Percentiles rank a stretch among this genome's conserved stretches.
phyloP scores from a whole-genome alignment of 345 rosid species.

The Sisymbrium irio region DNA sequence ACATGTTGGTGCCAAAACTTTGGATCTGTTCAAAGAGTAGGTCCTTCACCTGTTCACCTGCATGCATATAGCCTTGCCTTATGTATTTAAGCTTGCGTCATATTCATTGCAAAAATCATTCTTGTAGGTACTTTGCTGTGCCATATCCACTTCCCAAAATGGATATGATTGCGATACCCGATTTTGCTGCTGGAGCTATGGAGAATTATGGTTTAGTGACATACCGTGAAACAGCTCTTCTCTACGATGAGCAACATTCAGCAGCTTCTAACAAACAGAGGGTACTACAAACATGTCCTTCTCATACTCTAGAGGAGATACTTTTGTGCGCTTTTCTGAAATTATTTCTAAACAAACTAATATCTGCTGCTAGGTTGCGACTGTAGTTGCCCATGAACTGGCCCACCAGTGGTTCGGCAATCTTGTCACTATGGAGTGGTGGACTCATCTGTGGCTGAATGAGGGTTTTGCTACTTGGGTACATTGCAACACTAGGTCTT shows the following conservation, averaged over 20 bases:
- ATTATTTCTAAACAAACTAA: conserved; percentile 6
- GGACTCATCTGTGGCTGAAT: conserved; percentile 98
- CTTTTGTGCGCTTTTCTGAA: background rate
- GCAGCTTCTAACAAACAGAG: conserved; percentile 97
- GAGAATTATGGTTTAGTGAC: conserved; percentile 98
- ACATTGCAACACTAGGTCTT: conserved; percentile 30
- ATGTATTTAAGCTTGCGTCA: background rate
- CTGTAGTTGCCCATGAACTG: conserved; percentile 95
- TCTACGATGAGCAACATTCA: conserved; percentile 88
- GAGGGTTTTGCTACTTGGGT: conserved; percentile 99
- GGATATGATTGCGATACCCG: conserved; percentile 98
- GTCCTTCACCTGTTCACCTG: conserved; percentile 23
- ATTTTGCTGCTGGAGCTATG: conserved; percentile 98
- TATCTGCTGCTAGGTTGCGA: conserved; percentile 63
- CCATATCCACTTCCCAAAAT: conserved; percentile 89
- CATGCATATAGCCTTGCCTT: conserved; percentile 12
- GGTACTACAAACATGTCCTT: conserved; percentile 44
- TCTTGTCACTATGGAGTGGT: conserved; percentile 99
- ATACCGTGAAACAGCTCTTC: conserved; percentile 90
- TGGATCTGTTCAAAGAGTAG: conserved; percentile 81
- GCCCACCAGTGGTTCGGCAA: conserved; percentile 99
- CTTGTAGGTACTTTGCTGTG: conserved; percentile 74
- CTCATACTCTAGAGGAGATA: background rate
- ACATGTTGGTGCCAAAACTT: conserved; percentile 84
- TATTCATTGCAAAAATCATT: background rate